Base-by-base conservation (phyloP, 192 early-diverging fungal species). In the Ramicandelaber brevisporus region DNA sequence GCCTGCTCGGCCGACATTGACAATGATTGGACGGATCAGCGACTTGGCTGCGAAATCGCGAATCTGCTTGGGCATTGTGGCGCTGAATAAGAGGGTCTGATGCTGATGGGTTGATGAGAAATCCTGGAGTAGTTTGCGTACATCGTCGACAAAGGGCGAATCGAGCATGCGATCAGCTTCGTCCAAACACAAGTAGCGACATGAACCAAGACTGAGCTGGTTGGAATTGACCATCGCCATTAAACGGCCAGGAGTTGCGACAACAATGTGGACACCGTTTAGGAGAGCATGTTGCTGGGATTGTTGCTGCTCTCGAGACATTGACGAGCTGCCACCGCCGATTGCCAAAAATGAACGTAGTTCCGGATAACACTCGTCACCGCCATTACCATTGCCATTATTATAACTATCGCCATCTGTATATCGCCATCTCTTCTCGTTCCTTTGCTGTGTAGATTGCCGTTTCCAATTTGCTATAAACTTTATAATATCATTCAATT, bases 151-250 rank as follows among this genome's bases (percentile, higher is more conserved):
- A 42, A 97, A 97, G 19, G 87, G 87, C 69, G 90, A 78, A 44
- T 97, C 90, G 30, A 97, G 71, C 90, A 97, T 97, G 34, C 89
- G 61, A 67, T 97, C 90, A 7, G 90, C 90, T 48, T 97, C 90
- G 50, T 97, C 90, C 69, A 93, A 68, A 38, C 86, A 88, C 41
- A 97, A 47, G 26, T 68, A 88, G 40, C 63, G 73, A 63, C 87
- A 92, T 22, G 70, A 36, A 35, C 86, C 71, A 36, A 96, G 40
- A 30, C 82, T 90, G 32, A 96, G 66, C 33, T 73, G 76, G n/a
- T 70, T 65, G 27, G 79, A 80, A 8, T 51, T 53, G 10, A 97
- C 44, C 79, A 97, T 79, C 36, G 87, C 90, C 46, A 85, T 73
- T 29, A 97, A 55, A 30, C 90, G 55, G 18, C 90, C 90, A 7